These are phyloP conservation scores for Mortierella sp. DNA, from an alignment of 371 early-diverging fungal genomes.

Conservation along the genomic window DNA sequence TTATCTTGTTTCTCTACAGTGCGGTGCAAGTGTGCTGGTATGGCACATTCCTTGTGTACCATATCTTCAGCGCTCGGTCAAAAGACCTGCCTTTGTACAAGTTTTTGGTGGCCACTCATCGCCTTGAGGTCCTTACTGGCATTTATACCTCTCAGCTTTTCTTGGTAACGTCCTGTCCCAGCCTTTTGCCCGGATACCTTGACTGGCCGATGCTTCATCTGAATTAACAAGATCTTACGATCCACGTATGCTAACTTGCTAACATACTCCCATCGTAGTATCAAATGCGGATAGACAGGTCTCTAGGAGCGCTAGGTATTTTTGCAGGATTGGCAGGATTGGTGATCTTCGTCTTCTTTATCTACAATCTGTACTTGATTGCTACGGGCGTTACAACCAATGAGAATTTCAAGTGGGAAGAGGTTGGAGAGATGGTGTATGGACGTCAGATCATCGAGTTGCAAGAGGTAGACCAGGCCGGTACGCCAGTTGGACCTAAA, in stretches of 20 bases:
- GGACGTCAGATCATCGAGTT: conserved; percentile 64
- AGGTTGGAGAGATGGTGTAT: conserved; percentile 72
- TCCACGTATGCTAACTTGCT: no score
- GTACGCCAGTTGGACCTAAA: conserved; percentile 19
- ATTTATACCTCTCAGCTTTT: conserved; percentile 52
- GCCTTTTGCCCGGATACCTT: no score
- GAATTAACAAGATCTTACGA: conserved; percentile 23
- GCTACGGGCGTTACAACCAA: conserved; percentile 78
- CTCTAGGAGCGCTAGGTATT: conserved; percentile 71
- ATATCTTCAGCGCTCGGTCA: conserved; percentile 60
- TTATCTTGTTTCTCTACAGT: conserved; percentile 72
- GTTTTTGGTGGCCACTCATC: conserved; percentile 59
- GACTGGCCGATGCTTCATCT: no score
- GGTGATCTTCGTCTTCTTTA: conserved; percentile 68
- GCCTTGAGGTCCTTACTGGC: conserved; percentile 61
- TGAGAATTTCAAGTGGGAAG: conserved; percentile 83
- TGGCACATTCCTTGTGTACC: conserved; percentile 68
- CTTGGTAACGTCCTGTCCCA: no score
- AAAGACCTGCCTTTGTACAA: conserved; percentile 43
- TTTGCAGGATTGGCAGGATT: conserved; percentile 68
- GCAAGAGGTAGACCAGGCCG: conserved; percentile 26
- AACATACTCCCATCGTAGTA: conserved; percentile 57
- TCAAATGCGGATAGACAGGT: conserved; percentile 66
- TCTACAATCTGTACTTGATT: conserved; percentile 74
- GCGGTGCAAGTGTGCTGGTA: conserved; percentile 71